Evolutionary conservation across 352 stramenopile species (phyloP).

Genomic region (Halophytophthora polymorphica): DNA sequence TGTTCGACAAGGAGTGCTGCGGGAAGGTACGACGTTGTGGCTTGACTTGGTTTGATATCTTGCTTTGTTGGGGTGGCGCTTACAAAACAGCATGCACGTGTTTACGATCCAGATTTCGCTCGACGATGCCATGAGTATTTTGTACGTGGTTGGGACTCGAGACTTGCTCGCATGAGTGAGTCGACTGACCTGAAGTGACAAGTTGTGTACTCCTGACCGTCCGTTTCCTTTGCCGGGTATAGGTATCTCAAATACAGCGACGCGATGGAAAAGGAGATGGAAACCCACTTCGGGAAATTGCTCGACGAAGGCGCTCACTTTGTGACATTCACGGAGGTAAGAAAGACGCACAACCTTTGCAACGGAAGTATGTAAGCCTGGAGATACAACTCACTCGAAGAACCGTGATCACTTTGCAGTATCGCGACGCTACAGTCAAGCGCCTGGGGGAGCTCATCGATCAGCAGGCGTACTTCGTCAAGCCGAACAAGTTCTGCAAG

Average conservation of each 20-base stretch:
- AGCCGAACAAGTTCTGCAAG: slow-evolving; percentile 53
- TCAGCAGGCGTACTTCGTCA: slow-evolving; percentile 41
- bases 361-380: background rate
- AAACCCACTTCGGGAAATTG: slow-evolving; percentile 63
- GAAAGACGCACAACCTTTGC: too few relatives aligned
- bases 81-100: slow-evolving; percentile 3
- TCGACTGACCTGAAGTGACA: too few relatives aligned
- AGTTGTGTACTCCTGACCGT: slow-evolving; percentile 2
- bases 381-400: background rate
- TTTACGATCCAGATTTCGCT: slow-evolving; percentile 48
- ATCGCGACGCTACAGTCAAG: slow-evolving; percentile 55
- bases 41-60: background rate
- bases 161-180: too few relatives aligned
- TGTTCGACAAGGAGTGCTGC: slow-evolving; percentile 73
- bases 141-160: slow-evolving; percentile 48
- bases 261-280: slow-evolving; percentile 79
- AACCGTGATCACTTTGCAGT: slow-evolving; percentile 22
- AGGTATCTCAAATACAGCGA: slow-evolving; percentile 78
- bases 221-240: background rate
- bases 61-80: too few relatives aligned
- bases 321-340: slow-evolving; percentile 61
- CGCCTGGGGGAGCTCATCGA: slow-evolving; percentile 62
- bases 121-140: slow-evolving; percentile 77
- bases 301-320: slow-evolving; percentile 60
- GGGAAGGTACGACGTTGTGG: slow-evolving; percentile 41